Conservation (phyloP, 176 grass and related monocot genomes). For the Cenchrus americanus region DNA sequence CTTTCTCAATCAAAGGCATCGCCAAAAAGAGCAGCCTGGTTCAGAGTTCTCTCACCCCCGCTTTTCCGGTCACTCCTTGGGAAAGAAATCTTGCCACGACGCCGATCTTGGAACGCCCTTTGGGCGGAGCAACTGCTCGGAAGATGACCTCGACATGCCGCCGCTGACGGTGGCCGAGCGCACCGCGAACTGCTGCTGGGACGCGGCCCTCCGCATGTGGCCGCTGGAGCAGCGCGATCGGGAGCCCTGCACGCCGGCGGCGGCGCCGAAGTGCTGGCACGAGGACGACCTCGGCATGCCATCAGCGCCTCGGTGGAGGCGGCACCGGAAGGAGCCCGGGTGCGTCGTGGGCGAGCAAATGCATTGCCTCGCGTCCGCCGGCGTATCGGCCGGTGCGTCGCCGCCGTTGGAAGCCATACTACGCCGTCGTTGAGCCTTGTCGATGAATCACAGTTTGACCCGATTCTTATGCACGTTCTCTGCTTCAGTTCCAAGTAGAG, state of each 20-base stretch:
- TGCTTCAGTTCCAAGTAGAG: background rate
- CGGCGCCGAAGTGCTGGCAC: conserved; percentile 28
- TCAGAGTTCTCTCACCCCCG: background rate
- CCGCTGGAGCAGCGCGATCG: background rate
- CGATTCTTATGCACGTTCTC: background rate
- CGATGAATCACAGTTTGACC: background rate
- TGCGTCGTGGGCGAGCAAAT: conserved; percentile 74
- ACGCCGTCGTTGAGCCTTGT: too few species aligned
- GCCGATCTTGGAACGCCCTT: background rate
- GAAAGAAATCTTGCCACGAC: conserved; percentile 27
- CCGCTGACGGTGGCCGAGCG: background rate
- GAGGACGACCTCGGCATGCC: conserved; percentile 33
- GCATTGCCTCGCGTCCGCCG: conserved; percentile 33
- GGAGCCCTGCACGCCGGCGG: background rate
- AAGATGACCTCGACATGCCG: conserved; percentile 13
- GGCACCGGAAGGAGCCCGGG: conserved; percentile 56
- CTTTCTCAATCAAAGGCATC: too few species aligned
- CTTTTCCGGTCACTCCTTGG: background rate
- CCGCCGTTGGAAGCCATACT: conserved; percentile 33
- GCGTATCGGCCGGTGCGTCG: background rate
- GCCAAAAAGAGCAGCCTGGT: background rate
- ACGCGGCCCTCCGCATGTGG: background rate
- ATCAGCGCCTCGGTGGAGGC: conserved; percentile 50
- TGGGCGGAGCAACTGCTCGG: background rate
- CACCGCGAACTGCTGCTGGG: background rate